Evolutionary conservation across 2,329 filamentous ascomycete species (phyloP).

Genomic region (Cladophialophora immunda): DNA sequence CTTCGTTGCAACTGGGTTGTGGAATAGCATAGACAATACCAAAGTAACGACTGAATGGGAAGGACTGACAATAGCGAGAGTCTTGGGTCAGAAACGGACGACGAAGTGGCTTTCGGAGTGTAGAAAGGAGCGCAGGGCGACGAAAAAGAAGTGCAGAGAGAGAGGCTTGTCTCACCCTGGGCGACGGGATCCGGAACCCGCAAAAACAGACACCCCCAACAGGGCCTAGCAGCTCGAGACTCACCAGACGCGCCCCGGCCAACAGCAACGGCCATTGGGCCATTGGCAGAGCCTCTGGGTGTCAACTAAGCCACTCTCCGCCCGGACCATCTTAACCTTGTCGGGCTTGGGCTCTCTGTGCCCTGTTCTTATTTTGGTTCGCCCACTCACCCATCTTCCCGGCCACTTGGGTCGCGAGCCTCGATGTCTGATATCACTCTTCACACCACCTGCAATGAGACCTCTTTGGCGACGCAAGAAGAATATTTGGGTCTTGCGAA

Average conservation of each 20-base stretch:
- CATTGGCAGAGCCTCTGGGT: too few species aligned
- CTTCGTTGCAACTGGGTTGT: background rate
- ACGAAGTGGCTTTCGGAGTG: background rate
- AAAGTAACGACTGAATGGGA: conserved; percentile 15
- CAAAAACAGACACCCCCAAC: conserved; percentile 22
- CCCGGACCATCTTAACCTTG: conserved; percentile 18
- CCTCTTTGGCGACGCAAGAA: background rate
- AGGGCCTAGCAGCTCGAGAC: conserved; percentile 21
- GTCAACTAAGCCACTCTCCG: conserved; percentile 17
- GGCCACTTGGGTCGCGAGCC: conserved; percentile 3
- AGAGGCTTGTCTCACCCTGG: conserved; percentile 31
- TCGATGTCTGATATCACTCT: conserved; percentile 7
- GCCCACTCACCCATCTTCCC: background rate
- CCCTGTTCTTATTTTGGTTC: conserved; percentile 28
- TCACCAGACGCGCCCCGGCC: background rate
- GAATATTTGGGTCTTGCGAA: background rate
- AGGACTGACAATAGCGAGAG: conserved; percentile 8
- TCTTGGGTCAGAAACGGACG: conserved; percentile 6
- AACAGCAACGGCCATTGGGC: too few species aligned
- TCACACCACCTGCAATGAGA: background rate
- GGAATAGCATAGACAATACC: background rate
- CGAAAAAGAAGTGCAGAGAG: conserved; percentile 9
- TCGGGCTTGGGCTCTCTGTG: conserved; percentile 5
- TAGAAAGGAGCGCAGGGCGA: conserved; percentile 22
- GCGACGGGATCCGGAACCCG: conserved; percentile 29